A percentile compares a stretch with the other conserved stretches of the same genome.
These are phyloP conservation scores for Ganoderma lingzhi DNA, from an alignment of 1,284 basidiomycete species.

Conservation along the genomic window DNA sequence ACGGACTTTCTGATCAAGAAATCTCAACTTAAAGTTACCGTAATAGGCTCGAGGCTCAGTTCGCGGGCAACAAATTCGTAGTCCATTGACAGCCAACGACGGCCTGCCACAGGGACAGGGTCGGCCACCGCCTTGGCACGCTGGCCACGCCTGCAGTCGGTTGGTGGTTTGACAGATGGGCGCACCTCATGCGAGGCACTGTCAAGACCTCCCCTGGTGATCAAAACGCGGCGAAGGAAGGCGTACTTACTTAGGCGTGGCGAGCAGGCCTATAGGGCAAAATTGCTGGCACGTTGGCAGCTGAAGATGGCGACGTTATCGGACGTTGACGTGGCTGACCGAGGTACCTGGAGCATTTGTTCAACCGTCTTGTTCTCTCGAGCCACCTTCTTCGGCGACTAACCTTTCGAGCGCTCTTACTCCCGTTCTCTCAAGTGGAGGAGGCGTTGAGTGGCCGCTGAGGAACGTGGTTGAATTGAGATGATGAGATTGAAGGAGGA, in stretches of 20 bases:
- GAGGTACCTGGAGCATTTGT: background rate
- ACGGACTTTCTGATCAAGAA: no score
- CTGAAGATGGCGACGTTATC: background rate
- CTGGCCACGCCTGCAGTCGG: background rate
- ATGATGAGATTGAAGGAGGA: background rate
- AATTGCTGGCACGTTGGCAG: background rate
- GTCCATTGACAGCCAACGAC: no score
- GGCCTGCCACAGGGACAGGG: no score
- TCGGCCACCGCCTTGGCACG: background rate
- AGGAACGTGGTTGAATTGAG: background rate
- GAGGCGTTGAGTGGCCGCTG: background rate
- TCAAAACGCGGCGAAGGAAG: background rate
- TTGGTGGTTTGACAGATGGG: slow-evolving; percentile 4
- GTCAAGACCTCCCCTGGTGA: background rate
- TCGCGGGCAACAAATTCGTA: no score
- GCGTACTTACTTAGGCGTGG: background rate
- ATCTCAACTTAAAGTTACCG: no score
- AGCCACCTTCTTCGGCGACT: background rate
- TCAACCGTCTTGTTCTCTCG: background rate
- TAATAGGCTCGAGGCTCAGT: no score
- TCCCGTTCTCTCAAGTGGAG: background rate
- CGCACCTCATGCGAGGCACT: background rate
- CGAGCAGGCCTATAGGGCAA: background rate
- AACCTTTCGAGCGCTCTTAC: background rate
- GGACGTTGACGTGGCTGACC: background rate